Evolutionary conservation across 176 grass and related monocot species (phyloP).

Genomic region (Musa itinerans): DNA sequence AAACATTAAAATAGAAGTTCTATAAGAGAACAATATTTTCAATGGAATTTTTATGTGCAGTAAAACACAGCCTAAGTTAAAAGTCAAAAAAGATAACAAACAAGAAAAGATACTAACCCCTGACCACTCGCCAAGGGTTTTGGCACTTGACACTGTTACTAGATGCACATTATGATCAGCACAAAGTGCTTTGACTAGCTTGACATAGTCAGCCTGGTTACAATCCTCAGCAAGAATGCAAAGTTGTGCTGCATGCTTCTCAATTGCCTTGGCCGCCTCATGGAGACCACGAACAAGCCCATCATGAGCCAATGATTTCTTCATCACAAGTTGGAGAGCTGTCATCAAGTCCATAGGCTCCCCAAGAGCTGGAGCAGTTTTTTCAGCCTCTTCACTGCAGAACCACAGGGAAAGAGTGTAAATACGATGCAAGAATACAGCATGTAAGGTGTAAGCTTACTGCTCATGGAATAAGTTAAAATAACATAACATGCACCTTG

Average conservation of each 20-base stretch:
- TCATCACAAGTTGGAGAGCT: conserved; percentile 7
- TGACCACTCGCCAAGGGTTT: conserved; percentile 9
- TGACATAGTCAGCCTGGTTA: conserved; percentile 9
- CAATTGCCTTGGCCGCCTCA: conserved; percentile 9
- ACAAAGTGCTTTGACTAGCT: conserved; percentile 10
- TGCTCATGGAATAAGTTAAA: neutral
- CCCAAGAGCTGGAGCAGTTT: conserved; percentile 3
- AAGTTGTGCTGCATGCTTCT: conserved; percentile 12
- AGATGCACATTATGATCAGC: conserved; percentile 9
- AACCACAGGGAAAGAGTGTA: neutral
- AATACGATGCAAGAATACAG: neutral
- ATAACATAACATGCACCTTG: neutral
- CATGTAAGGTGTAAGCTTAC: neutral
- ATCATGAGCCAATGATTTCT: conserved; percentile 15
- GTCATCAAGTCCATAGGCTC: conserved; percentile 16
- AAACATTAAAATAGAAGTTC: too few species aligned
- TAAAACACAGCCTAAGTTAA: too few species aligned
- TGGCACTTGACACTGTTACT: neutral
- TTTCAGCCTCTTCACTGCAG: neutral
- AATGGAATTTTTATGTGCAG: too few species aligned
- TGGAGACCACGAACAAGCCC: conserved; percentile 8
- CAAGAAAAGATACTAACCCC: conserved; percentile 4
- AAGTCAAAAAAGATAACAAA: neutral
- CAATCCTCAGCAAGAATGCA: conserved; percentile 12
- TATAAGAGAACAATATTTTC: too few species aligned